phyloP scores from a whole-genome alignment of 352 stramenopile genomes.

The Vaucheria bursata region DNA sequence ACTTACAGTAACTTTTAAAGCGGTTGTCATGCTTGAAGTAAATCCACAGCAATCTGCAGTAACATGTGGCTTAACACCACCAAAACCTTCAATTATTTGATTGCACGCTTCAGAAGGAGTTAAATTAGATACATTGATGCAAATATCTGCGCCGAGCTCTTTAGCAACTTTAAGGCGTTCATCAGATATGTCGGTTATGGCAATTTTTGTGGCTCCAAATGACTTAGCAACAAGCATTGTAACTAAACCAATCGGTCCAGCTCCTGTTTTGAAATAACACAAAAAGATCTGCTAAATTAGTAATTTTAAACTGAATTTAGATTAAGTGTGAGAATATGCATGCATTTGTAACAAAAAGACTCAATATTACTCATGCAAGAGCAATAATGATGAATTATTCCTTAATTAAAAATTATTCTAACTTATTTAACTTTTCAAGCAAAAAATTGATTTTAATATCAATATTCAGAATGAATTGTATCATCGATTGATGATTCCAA shows the following conservation, averaged over 20 bases:
- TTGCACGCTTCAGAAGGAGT: constrained; percentile 14
- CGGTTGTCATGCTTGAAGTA: constrained; percentile 37
- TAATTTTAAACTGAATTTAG: constrained; percentile 19
- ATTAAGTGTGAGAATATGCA: background rate
- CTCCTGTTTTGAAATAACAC: too few species aligned
- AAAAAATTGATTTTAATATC: too few species aligned
- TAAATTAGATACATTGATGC: constrained; percentile 26
- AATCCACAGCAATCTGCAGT: constrained; percentile 48
- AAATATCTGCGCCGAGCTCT: background rate
- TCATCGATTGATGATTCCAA: too few species aligned
- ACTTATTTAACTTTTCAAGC: too few species aligned
- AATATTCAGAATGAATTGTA: too few species aligned
- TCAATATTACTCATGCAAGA: background rate
- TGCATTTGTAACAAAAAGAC: background rate
- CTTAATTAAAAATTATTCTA: too few species aligned
- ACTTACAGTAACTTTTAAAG: constrained; percentile 32
- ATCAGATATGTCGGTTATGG: constrained; percentile 39
- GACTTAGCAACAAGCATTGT: constrained; percentile 36
- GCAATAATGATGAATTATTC: too few species aligned
- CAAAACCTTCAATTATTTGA: constrained; percentile 8
- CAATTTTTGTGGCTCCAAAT: constrained; percentile 30
- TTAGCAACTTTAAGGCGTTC: constrained; percentile 35
- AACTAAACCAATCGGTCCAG: constrained; percentile 44
- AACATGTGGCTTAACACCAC: constrained; percentile 6
- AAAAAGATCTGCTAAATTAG: too few species aligned